phyloP scores from a whole-genome alignment of 805 yeast genomes.

The Candida sithepensis region DNA sequence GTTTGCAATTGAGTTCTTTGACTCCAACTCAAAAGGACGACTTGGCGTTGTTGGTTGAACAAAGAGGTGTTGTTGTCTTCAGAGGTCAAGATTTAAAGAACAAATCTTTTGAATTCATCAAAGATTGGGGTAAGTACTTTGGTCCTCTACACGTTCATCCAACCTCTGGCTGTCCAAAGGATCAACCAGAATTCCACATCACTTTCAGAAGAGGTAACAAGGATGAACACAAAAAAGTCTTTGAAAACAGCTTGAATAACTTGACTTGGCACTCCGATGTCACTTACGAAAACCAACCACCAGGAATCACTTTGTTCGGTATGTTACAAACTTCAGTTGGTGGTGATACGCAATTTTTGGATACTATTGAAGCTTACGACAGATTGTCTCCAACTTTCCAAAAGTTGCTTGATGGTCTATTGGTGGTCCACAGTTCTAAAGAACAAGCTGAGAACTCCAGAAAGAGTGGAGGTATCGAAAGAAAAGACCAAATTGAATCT shows the following conservation, averaged over 20 bases:
- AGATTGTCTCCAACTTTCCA: conserved; percentile 65
- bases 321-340: conserved; percentile 55
- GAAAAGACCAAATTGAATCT: conserved; percentile 60
- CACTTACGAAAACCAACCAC: conserved; percentile 69
- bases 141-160: conserved; percentile 75
- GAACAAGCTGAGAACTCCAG: conserved; percentile 64
- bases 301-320: conserved; percentile 65
- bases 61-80: conserved; percentile 65
- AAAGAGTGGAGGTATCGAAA: conserved; percentile 55
- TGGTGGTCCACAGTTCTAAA: conserved; percentile 65
- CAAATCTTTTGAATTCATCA: conserved; percentile 44
- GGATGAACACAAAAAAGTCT: conserved; percentile 35
- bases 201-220: conserved; percentile 49
- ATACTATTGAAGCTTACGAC: conserved; percentile 65
- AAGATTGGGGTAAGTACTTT: conserved; percentile 56
- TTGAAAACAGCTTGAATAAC: conserved; percentile 34
- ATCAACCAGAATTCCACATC: conserved; percentile 57
- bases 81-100: conserved; percentile 63
- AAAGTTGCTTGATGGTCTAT: conserved; percentile 54
- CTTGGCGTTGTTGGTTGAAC: conserved; percentile 63
- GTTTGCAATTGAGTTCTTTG: conserved; percentile 56
- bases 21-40: conserved; percentile 59
- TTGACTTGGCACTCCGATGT: conserved; percentile 71
- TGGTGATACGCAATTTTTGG: conserved; percentile 81
- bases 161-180: conserved; percentile 65